Evolutionary conservation across 2,329 filamentous ascomycete genomes (phyloP).

Genomic region (Simplicillium sp.): DNA sequence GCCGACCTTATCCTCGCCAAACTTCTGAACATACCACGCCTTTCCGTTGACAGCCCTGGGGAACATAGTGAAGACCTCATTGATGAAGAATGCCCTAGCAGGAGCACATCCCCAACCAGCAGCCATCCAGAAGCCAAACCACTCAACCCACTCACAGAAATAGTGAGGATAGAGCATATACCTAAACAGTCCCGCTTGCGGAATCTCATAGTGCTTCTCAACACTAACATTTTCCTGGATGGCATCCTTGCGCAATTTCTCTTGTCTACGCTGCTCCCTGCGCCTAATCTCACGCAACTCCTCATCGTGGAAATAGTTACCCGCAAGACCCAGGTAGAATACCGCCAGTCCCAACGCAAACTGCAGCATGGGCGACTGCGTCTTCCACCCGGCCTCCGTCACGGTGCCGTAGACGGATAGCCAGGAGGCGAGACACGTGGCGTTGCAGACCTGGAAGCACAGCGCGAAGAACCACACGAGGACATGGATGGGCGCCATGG

Average conservation of each 20-base stretch:
- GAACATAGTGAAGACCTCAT: slow-evolving; percentile 84
- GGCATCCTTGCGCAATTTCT: slow-evolving; percentile 20
- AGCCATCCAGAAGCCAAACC: slow-evolving; percentile 79
- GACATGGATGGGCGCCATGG: slow-evolving; percentile 82
- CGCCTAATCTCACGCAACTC: slow-evolving; percentile 80
- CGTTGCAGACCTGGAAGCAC: slow-evolving; percentile 74
- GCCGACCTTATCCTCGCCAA: slow-evolving; percentile 74
- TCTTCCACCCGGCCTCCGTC: slow-evolving; percentile 40
- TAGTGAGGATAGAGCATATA: slow-evolving; percentile 88
- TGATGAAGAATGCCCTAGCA: slow-evolving; percentile 72
- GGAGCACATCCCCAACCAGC: slow-evolving; percentile 60
- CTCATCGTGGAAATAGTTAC: slow-evolving; percentile 85
- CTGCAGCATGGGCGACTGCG: slow-evolving; percentile 28
- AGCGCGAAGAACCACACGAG: slow-evolving; percentile 56
- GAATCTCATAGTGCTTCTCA: slow-evolving; percentile 81
- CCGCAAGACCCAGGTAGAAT: slow-evolving; percentile 67
- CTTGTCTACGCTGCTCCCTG: slow-evolving; percentile 52
- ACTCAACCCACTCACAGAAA: slow-evolving; percentile 94
- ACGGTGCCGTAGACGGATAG: slow-evolving; percentile 71
- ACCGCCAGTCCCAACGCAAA: slow-evolving; percentile 59
- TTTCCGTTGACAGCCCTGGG: slow-evolving; percentile 74
- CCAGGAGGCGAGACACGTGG: slow-evolving; percentile 68
- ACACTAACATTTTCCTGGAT: slow-evolving; percentile 28
- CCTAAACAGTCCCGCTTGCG: slow-evolving; percentile 71
- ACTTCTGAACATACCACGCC: slow-evolving; percentile 79